Evolutionary conservation across 2,329 filamentous ascomycete species (phyloP), one percentile per base, ranked within the genome.

Genomic region (Cladosporium sp.): DNA sequence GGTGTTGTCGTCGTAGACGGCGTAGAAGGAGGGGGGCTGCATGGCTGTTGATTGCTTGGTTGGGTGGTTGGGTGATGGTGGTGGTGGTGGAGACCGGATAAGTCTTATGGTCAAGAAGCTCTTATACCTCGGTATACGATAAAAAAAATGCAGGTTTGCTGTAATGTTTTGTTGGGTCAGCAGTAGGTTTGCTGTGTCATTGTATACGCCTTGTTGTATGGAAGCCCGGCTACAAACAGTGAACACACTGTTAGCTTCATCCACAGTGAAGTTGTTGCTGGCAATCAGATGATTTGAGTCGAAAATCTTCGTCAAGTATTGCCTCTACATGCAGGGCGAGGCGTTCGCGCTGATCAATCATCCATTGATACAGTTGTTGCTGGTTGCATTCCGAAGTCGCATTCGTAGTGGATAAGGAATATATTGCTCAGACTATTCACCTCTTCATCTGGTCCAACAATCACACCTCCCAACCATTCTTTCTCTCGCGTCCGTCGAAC

Each of bases 381-480:
- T 43, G 36, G 18, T n/a, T n/a, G 36, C 18, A 43, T n/a, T 21
- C 11, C 11, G 36, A 43, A 18, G 3, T 43, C 5, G 36, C 36
- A 18, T n/a, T 5, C 1, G 7, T 18, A 39, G 36, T 43, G 7
- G 10, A 16, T 2, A 43, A 21, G 18, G 8, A n/a, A 10, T 46
- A n/a, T 46, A 5, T 21, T 46, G n/a, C 39, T 21, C 10, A n/a
- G 36, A 18, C 36, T 43, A 4, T 23, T 13, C 1, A 46, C 10
- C 39, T 21, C n/a, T 7, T 46, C 8, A 23, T 21, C 39, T 13
- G 8, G 8, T 23, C n/a, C n/a, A 5, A 18, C 30, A 26, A 11
- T 57, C 32, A 57, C 21, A 57, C 54, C 21, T 57, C 54, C 54
- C 54, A 57, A 21, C 23, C n/a, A 39, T 39, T 39, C 21, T 26